Conservation (phyloP, 164 flowering plant genomes). For the Akebia trifoliata region DNA sequence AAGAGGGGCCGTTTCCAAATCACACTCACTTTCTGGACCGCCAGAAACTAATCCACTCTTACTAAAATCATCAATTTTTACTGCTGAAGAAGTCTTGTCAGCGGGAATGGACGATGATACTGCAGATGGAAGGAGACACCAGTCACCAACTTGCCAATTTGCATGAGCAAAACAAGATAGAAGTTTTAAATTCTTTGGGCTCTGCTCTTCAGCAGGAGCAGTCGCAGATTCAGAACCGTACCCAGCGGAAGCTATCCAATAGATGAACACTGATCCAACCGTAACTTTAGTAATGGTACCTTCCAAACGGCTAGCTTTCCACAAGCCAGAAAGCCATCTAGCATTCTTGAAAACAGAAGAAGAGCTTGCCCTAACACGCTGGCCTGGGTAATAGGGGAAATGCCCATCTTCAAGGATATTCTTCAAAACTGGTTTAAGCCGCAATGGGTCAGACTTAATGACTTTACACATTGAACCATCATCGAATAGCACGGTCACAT, state of each 20-base stretch:
- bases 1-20: conserved; percentile 26
- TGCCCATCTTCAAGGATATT: conserved; percentile 69
- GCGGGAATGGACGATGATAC: conserved; percentile 25
- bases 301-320: conserved; percentile 76
- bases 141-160: conserved; percentile 95
- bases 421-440: conserved; percentile 63
- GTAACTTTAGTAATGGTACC: conserved; percentile 85
- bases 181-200: conserved; percentile 65
- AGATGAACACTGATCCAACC: conserved; percentile 72
- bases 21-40: conserved; percentile 31
- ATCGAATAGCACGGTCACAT: conserved; percentile 84
- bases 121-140: conserved; percentile 73
- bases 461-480: conserved; percentile 96
- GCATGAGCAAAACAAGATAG: conserved; percentile 86
- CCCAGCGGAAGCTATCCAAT: conserved; percentile 90
- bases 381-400: conserved; percentile 90
- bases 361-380: conserved; percentile 74
- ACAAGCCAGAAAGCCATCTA: conserved; percentile 78
- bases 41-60: conserved; percentile 28
- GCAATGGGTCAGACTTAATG: conserved; percentile 68
- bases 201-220: conserved; percentile 90
- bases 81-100: conserved; percentile 30
- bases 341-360: conserved; percentile 84
- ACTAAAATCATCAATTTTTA: conserved; percentile 25
- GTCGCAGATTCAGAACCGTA: conserved; percentile 75